Base-by-base conservation (phyloP, 768 basidiomycete genomes). In the Russula foetens region DNA sequence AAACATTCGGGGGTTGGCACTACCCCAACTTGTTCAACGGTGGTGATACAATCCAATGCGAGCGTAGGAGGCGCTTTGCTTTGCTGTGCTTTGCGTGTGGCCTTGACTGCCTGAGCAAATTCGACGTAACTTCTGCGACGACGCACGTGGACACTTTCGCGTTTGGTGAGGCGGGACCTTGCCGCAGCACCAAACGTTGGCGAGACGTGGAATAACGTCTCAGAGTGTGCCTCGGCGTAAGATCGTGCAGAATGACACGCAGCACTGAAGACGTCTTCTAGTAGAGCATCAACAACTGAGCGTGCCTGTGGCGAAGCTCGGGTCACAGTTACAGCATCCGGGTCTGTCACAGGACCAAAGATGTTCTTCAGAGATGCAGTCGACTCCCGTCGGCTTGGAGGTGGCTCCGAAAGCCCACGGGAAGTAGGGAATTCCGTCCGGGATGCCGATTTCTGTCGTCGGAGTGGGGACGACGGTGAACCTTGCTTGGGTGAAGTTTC, bases 231-330 rank as follows among this genome's bases (percentile, higher is more conserved):
- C 56, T 76, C 80, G 8, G 86, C 85, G 55, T 86, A 79, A 49
- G 79, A 80, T 45, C 94, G 81, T 17, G 86, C 88, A 2, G 81
- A 78, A 28, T 86, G 72, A 63, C 88, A 88, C 24, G 77, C 76
- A 60, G 86, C 84, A 12, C 92, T 93, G 66, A 88, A 84, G 59
- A 97, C 83, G 68, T 96, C 94, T 48, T 81, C 78, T 19, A 98
- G 75, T 12, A 84, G 84, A 46, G 86, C 81, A 67, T 96, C 93
- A 53, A 92, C 84, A 43, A 83, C 81, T 29, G 79, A 76, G 49
- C 91, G 84, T 35, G 84, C 83, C 44, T 81, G 74, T 11, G 82
- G 75, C 19, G 88, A 84, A 17, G 84, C 80, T 17, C 90, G 85
- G 38, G 89, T 81, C 64, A 86, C 77, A 43, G 88, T 80, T 4